Evolutionary conservation across 441 rosid genomes (phyloP).

Genomic region (Metrosideros polymorpha): DNA sequence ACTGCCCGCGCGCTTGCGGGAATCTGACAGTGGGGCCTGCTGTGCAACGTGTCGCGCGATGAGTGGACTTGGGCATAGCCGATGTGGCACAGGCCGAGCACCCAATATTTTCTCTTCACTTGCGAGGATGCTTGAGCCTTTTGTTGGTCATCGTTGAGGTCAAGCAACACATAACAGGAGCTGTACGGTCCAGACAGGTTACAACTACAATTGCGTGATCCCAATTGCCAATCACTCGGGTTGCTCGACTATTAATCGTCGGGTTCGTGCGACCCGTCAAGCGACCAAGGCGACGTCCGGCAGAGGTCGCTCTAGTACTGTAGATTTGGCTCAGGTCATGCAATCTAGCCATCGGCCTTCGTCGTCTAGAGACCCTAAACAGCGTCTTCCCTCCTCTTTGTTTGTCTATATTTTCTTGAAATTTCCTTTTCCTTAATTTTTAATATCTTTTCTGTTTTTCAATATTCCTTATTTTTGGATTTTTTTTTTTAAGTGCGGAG

Average conservation of each 20-base stretch:
- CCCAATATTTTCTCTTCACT: too few species aligned
- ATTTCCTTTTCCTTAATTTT: neutral
- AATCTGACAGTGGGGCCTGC: too few species aligned
- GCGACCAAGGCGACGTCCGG: neutral
- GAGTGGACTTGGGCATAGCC: too few species aligned
- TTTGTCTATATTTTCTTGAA: neutral
- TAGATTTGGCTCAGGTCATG: neutral
- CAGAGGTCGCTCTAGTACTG: fast-evolving
- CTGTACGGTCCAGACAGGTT: neutral
- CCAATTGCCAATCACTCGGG: neutral
- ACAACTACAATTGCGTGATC: neutral
- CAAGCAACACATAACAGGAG: neutral
- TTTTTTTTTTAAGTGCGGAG: neutral
- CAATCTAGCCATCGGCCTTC: neutral
- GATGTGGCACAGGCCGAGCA: too few species aligned
- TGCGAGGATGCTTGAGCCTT: fast-evolving
- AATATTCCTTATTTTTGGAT: neutral
- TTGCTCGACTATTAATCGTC: fast-evolving
- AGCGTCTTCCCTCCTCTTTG: too few species aligned
- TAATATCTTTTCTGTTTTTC: neutral
- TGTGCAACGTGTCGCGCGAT: too few species aligned
- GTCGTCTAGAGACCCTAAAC: fast-evolving
- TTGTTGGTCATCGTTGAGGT: fast-evolving
- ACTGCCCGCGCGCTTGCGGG: too few species aligned
- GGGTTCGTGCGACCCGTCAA: neutral